A percentile compares a stretch with the other conserved stretches of the same genome.
Evolutionary conservation across 345 rosid genomes (phyloP).

Genomic region (Dimocarpus longan): DNA sequence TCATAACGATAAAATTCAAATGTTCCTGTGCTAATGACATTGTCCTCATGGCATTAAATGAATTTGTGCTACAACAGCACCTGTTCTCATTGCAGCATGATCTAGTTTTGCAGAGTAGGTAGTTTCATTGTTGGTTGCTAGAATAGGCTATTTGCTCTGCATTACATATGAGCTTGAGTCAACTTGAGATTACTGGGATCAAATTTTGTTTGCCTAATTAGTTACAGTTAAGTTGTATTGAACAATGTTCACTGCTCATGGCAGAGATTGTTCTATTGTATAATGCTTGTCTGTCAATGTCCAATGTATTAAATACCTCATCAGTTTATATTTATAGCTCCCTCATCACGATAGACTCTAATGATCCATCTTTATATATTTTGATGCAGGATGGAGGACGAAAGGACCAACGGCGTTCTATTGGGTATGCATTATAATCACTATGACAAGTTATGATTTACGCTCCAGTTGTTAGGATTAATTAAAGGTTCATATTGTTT

Average conservation of each 20-base stretch:
- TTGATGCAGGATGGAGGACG: conserved; percentile 49
- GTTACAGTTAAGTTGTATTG: neutral
- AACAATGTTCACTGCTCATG: neutral
- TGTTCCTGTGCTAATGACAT: too few species aligned
- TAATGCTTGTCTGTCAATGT: neutral
- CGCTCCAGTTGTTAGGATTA: neutral
- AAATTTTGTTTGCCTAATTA: neutral
- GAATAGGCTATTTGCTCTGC: neutral
- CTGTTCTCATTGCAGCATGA: neutral
- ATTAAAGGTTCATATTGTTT: conserved; percentile 12
- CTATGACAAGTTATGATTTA: conserved; percentile 1
- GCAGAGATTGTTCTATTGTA: neutral
- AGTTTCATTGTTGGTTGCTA: neutral
- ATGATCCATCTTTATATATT: conserved; percentile 11
- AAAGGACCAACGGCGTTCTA: conserved; percentile 44
- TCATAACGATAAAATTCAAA: neutral
- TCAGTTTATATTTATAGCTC: neutral
- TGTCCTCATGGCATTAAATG: neutral
- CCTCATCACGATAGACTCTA: neutral
- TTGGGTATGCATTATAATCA: conserved; percentile 55
- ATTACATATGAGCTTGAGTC: neutral
- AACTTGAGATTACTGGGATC: neutral
- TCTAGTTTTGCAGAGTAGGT: conserved; percentile 4
- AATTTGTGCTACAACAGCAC: neutral
- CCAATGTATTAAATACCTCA: neutral